These are phyloP conservation scores for Aureobasidium melanogenum DNA, from an alignment of 2,329 filamentous ascomycete species.

Conservation along the genomic window DNA sequence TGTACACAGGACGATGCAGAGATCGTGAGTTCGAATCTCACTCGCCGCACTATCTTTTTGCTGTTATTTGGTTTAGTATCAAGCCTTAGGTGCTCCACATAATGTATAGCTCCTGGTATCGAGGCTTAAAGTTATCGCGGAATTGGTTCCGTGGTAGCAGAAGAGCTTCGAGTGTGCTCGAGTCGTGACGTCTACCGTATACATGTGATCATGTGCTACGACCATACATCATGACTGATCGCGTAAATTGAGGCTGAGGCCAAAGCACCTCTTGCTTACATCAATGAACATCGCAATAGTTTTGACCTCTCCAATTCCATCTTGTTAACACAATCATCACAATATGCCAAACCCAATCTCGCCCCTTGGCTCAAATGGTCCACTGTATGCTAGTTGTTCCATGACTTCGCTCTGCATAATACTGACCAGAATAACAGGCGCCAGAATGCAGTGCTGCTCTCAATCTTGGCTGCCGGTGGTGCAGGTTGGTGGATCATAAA, in stretches of 20 bases:
- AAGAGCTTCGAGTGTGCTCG: background rate
- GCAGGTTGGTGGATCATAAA: background rate
- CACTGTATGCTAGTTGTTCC: background rate
- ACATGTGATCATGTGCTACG: background rate
- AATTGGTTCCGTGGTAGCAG: background rate
- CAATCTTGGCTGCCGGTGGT: background rate
- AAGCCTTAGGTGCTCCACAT: background rate
- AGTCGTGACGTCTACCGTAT: background rate
- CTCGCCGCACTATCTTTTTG: background rate
- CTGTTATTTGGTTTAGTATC: background rate
- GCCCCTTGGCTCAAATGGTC: background rate
- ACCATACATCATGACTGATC: too few relatives aligned
- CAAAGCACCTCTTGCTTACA: background rate
- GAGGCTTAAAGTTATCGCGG: background rate
- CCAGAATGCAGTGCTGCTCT: background rate
- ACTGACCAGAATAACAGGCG: background rate
- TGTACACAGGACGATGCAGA: background rate
- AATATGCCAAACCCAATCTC: background rate
- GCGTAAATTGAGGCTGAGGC: background rate
- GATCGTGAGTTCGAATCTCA: constrained; percentile 1
- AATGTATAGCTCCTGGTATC: background rate
- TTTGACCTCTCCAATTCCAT: background rate
- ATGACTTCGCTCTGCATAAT: background rate
- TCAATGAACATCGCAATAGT: background rate
- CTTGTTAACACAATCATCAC: background rate